Base-by-base conservation (phyloP, 1,284 basidiomycete species). In the Cutaneotrichosporon dermatis region DNA sequence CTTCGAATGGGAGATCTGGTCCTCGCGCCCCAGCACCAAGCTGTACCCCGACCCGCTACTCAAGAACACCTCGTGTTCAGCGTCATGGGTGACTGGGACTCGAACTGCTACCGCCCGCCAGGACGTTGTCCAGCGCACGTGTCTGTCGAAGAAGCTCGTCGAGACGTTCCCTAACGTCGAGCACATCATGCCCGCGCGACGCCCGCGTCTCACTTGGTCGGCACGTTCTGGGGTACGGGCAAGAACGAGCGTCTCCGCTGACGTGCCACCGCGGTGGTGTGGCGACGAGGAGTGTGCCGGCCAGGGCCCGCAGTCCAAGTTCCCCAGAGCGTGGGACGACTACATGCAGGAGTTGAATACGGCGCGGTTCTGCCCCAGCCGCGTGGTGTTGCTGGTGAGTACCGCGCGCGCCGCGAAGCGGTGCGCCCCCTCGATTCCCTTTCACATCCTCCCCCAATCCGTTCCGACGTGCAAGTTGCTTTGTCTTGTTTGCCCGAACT, bases 361-460 rank as follows among this genome's bases (percentile, higher is more conserved):
- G 34, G 72, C 78, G 45, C 71, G 77, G 25, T 80, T 80, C 69
- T 80, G 79, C 66, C 71, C 79, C 71, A 79, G 45, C 79, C 80
- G 11, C 66, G 75, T 13, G 79, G 79, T 56, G 72, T 76, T 7
- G 74, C 76, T 13, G 74, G 70, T 74, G 55, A 65, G 69, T 71
- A 25, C 25, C 25, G 25, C 25, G 25, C 25, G 25, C 25, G 25
- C 25, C 25, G 25, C 25, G 25, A 25, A 25, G 25, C 25, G 25
- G 25, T 25, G 25, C 25, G 25, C 25, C 25, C 3, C 25, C 25
- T 25, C 25, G 25, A 25, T 25, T 25, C 25, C 25, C 25, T 25
- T 3, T 25, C 25, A 25, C 25, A 25, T 25, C 25, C 25, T 25
- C 25, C 25, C 25, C 25, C 25, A 25, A 25, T 25, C 25, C 25